phyloP scores from a whole-genome alignment of 139 green algal genomes.

The Chlamydomonas schloesseri region DNA sequence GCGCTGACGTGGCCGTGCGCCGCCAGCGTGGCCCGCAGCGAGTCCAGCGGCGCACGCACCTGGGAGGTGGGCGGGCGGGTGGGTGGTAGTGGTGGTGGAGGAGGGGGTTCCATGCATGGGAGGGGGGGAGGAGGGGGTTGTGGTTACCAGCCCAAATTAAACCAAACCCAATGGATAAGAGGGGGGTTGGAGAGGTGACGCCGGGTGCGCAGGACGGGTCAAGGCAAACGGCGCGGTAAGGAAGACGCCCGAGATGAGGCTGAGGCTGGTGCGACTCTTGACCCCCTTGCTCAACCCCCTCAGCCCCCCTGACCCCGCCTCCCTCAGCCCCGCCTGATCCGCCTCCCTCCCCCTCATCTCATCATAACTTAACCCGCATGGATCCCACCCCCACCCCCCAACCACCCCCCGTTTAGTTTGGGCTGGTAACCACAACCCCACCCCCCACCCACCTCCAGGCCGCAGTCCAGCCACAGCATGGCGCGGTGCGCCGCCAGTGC shows the following conservation, averaged over 20 bases:
- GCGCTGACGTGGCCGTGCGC: background rate
- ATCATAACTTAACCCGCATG: background rate
- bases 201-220: too few relatives aligned
- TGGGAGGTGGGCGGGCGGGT: background rate
- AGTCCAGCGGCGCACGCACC: constrained; percentile 26
- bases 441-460: constrained; percentile 48
- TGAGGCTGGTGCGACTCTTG: too few relatives aligned
- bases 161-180: too few relatives aligned
- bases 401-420: too few relatives aligned
- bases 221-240: too few relatives aligned
- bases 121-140: too few relatives aligned
- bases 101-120: background rate
- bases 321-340: too few relatives aligned
- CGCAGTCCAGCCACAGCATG: constrained; percentile 61
- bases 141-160: too few relatives aligned
- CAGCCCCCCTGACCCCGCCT: too few relatives aligned
- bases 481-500: constrained; percentile 4
- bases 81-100: background rate
- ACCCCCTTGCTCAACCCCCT: too few relatives aligned
- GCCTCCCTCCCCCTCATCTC: background rate
- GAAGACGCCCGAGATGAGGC: too few relatives aligned
- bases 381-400: background rate
- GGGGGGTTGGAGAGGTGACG: background rate
- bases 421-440: too few relatives aligned
- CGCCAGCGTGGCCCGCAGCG: background rate